A percentile compares a stretch with the other conserved stretches of the same genome.
These are phyloP conservation scores for Talaromyces sp. DNA, from an alignment of 2,329 filamentous ascomycete genomes.

Conservation along the genomic window DNA sequence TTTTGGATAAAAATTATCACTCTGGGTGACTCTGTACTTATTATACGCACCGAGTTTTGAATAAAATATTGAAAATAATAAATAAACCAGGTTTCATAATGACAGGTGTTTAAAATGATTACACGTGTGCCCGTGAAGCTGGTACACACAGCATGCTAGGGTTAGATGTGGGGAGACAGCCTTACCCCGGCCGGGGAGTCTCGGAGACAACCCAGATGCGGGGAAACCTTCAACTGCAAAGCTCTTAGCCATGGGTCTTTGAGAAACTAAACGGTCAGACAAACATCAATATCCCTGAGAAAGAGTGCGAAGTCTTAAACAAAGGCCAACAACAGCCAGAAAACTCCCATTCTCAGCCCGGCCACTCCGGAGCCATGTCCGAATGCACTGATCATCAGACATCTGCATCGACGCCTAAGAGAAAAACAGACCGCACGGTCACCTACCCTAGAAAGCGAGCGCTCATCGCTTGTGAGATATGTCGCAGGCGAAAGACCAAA, in stretches of 20 bases:
- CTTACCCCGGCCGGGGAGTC: conserved; percentile 1
- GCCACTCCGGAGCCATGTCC: neutral
- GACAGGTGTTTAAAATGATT: no score
- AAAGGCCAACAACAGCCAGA: neutral
- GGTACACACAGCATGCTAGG: neutral
- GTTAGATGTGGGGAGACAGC: neutral
- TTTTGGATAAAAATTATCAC: neutral
- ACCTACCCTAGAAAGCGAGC: conserved; percentile 1
- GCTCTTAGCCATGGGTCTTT: neutral
- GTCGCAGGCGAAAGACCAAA: conserved; percentile 2
- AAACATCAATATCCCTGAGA: neutral
- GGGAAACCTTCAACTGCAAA: neutral
- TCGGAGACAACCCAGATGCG: neutral
- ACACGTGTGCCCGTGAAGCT: neutral
- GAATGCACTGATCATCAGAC: neutral
- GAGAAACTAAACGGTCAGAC: neutral
- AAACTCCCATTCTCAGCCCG: neutral
- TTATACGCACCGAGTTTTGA: neutral
- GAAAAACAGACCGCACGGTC: neutral
- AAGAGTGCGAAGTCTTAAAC: neutral
- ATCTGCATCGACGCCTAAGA: neutral
- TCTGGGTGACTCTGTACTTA: neutral
- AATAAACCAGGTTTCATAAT: neutral
- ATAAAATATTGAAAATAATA: neutral
- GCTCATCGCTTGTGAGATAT: neutral